These are phyloP conservation scores for Phoma sp. DNA, from an alignment of 2,329 filamentous ascomycete genomes.

Conservation along the genomic window DNA sequence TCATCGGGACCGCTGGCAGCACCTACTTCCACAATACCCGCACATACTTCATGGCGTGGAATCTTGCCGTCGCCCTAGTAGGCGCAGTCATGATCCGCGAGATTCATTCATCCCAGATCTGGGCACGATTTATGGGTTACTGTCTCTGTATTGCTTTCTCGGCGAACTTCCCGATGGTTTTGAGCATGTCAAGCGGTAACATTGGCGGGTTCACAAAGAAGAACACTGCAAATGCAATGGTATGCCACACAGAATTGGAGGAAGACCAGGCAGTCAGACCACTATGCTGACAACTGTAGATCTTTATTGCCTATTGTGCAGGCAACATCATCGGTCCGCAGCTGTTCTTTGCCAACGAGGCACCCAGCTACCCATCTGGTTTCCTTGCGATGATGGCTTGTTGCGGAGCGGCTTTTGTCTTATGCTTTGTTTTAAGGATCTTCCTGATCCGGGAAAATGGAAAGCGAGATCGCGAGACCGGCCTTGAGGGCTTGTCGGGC, in stretches of 20 bases:
- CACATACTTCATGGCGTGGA: slow-evolving; percentile 24
- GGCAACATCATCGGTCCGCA: slow-evolving; percentile 18
- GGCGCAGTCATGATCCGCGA: slow-evolving; percentile 36
- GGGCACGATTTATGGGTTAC: slow-evolving; percentile 35
- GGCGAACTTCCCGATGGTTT: slow-evolving; percentile 50
- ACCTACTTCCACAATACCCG: slow-evolving; percentile 18
- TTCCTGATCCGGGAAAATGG: slow-evolving; percentile 21
- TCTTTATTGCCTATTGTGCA: slow-evolving; percentile 18
- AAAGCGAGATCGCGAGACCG: slow-evolving; percentile 14
- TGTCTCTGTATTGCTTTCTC: slow-evolving; percentile 39
- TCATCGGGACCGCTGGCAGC: slow-evolving; percentile 23
- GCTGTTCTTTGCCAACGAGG: slow-evolving; percentile 12
- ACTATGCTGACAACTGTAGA: background rate
- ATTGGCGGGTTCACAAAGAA: slow-evolving; percentile 46
- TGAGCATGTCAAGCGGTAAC: slow-evolving; percentile 48
- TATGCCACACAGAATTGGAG: background rate
- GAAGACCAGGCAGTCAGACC: background rate
- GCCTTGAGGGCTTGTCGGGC: slow-evolving; percentile 1
- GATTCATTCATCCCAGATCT: slow-evolving; percentile 14
- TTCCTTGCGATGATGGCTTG: slow-evolving; percentile 23
- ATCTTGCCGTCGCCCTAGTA: slow-evolving; percentile 25
- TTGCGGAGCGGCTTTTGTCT: slow-evolving; percentile 12
- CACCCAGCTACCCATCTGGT: slow-evolving; percentile 10
- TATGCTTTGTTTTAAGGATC: slow-evolving; percentile 17
- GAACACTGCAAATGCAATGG: slow-evolving; percentile 61